phyloP scores from a whole-genome alignment of 1,284 basidiomycete species.

The Sporisorium scitamineum region DNA sequence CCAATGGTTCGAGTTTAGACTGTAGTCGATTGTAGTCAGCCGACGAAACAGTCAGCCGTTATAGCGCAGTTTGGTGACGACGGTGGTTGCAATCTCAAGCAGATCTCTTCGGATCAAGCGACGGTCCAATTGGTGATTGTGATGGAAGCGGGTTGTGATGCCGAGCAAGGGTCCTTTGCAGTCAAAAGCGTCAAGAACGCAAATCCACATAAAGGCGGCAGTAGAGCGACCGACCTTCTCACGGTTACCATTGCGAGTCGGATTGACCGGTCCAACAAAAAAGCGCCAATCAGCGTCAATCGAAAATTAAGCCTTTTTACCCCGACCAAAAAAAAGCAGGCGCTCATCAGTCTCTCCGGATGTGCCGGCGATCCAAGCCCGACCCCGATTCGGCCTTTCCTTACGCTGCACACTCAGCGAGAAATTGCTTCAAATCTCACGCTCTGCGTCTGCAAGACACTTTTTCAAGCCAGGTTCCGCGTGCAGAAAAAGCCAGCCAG shows the following conservation, averaged over 20 bases:
- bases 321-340: background rate
- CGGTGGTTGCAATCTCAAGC: background rate
- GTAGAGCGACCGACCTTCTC: too few relatives aligned
- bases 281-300: too few relatives aligned
- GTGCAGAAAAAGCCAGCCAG: background rate
- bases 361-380: constrained; percentile 1
- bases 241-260: too few relatives aligned
- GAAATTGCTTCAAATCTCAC: too few relatives aligned
- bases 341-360: constrained; percentile 1
- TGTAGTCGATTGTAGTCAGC: background rate
- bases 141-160: background rate
- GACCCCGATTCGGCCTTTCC: background rate
- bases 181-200: background rate
- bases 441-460: background rate
- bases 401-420: too few relatives aligned
- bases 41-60: background rate
- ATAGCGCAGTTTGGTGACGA: background rate
- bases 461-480: background rate
- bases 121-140: background rate
- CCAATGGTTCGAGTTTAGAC: background rate
- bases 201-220: too few relatives aligned
- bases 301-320: background rate
- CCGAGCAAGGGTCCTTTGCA: background rate
- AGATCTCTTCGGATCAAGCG: background rate
- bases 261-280: too few relatives aligned